Evolutionary conservation across 495 filamentous ascomycete genomes (phyloP).

Genomic region (Aspergillus heteromorphus): DNA sequence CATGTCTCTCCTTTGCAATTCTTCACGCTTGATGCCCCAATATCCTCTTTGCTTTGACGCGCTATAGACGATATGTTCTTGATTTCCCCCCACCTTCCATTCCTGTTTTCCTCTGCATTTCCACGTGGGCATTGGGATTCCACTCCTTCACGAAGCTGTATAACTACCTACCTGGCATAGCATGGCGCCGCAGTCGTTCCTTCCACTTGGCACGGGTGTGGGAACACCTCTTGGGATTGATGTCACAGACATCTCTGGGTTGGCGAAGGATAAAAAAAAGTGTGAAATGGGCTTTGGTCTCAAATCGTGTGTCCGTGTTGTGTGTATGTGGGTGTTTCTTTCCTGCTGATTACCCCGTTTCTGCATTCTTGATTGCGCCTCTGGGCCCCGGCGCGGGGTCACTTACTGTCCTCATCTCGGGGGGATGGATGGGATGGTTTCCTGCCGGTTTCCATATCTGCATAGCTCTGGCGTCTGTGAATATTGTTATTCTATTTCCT

Average conservation of each 20-base stretch:
- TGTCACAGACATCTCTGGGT: constrained; percentile 19
- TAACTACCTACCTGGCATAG: constrained; percentile 38
- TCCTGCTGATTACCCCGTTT: not conserved
- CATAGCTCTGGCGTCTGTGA: constrained; percentile 17
- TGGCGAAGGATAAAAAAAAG: constrained; percentile 16
- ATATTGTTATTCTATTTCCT: not conserved
- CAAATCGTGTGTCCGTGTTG: constrained; percentile 10
- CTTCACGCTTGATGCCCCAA: constrained; percentile 35
- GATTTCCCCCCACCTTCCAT: constrained; percentile 31
- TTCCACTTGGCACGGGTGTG: constrained; percentile 35
- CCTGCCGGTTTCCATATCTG: not conserved
- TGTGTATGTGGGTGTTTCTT: constrained; percentile 5
- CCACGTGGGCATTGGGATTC: constrained; percentile 34
- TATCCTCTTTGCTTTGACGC: constrained; percentile 23
- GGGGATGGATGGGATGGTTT: not conserved
- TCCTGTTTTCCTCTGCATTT: constrained; percentile 32
- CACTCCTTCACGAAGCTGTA: constrained; percentile 39
- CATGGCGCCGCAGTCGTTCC: constrained; percentile 44
- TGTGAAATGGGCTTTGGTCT: constrained; percentile 13
- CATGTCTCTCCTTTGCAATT: constrained; percentile 38
- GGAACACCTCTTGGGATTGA: constrained; percentile 25
- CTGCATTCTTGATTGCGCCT: not conserved
- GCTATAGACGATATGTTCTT: constrained; percentile 38
- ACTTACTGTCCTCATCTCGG: not conserved
- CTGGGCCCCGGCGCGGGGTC: not conserved